Evolutionary conservation across 2,329 filamentous ascomycete genomes (phyloP).

Genomic region (Diaporthe ilicicola): DNA sequence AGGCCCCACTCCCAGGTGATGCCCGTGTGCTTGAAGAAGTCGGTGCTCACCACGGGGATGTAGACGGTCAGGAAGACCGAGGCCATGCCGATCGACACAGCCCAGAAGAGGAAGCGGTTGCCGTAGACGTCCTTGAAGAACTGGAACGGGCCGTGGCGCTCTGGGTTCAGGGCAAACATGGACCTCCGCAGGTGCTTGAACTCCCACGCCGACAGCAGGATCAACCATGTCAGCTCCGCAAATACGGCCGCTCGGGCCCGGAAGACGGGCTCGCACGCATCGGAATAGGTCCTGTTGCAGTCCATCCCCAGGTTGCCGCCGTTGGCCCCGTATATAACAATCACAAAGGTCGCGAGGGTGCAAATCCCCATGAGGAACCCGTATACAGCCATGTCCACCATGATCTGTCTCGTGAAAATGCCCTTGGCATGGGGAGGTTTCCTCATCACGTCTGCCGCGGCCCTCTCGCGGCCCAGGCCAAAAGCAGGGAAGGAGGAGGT

Average conservation of each 20-base stretch:
- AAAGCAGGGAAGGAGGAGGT: constrained; percentile 90
- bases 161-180: constrained; percentile 72
- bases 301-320: constrained; percentile 63
- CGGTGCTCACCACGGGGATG: constrained; percentile 74
- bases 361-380: constrained; percentile 80
- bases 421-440: constrained; percentile 80
- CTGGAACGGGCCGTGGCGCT: constrained; percentile 58
- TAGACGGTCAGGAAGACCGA: constrained; percentile 75
- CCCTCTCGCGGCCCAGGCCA: constrained; percentile 82
- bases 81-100: constrained; percentile 66
- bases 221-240: constrained; percentile 76
- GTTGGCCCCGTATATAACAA: constrained; percentile 67
- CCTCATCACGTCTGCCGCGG: constrained; percentile 78
- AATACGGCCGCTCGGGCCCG: constrained; percentile 77
- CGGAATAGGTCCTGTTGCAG: constrained; percentile 69
- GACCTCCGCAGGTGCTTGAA: constrained; percentile 77
- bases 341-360: constrained; percentile 71
- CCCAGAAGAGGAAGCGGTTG: constrained; percentile 77
- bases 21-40: constrained; percentile 75
- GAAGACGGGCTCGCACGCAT: constrained; percentile 69
- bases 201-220: constrained; percentile 80
- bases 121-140: constrained; percentile 71
- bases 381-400: constrained; percentile 82
- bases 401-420: constrained; percentile 80
- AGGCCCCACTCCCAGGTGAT: constrained; percentile 82